Percentiles rank a stretch among this genome's conserved stretches.
phyloP scores from a whole-genome alignment of 768 basidiomycete species.

The Piloderma croceum region DNA sequence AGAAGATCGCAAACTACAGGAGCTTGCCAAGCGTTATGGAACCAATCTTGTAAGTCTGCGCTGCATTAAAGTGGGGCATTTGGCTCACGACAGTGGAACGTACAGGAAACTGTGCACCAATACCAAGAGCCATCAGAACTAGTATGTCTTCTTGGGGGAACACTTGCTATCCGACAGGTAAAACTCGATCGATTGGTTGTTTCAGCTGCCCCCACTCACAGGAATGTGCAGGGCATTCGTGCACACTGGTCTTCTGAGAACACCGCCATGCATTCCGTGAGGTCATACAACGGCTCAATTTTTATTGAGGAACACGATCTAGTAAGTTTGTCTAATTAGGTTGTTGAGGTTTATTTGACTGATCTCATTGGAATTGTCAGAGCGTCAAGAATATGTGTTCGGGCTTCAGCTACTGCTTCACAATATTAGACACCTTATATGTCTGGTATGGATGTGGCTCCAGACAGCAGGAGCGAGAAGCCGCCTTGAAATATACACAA shows the following conservation, averaged over 20 bases:
- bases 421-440: constrained; percentile 64
- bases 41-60: constrained; percentile 49
- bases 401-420: constrained; percentile 77
- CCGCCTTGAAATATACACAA: constrained; percentile 57
- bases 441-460: constrained; percentile 83
- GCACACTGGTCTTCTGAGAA: constrained; percentile 76
- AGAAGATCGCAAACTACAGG: constrained; percentile 63
- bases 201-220: not conserved
- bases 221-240: constrained; percentile 50
- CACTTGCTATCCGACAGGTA: constrained; percentile 72
- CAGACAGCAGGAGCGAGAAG: constrained; percentile 47
- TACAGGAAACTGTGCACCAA: constrained; percentile 40
- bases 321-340: constrained; percentile 32
- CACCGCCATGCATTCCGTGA: constrained; percentile 74
- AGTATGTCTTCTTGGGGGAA: constrained; percentile 60
- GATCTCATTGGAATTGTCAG: constrained; percentile 27
- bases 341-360: constrained; percentile 3
- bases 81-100: not conserved
- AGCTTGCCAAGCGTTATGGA: constrained; percentile 69
- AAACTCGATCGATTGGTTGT: constrained; percentile 6
- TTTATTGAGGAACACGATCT: constrained; percentile 70
- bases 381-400: constrained; percentile 68
- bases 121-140: constrained; percentile 59
- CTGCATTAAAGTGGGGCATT: not conserved
- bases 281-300: constrained; percentile 43